Conservation (phyloP, 1,139 yeast genomes). For the Protomyces lactucae-debilis region DNA sequence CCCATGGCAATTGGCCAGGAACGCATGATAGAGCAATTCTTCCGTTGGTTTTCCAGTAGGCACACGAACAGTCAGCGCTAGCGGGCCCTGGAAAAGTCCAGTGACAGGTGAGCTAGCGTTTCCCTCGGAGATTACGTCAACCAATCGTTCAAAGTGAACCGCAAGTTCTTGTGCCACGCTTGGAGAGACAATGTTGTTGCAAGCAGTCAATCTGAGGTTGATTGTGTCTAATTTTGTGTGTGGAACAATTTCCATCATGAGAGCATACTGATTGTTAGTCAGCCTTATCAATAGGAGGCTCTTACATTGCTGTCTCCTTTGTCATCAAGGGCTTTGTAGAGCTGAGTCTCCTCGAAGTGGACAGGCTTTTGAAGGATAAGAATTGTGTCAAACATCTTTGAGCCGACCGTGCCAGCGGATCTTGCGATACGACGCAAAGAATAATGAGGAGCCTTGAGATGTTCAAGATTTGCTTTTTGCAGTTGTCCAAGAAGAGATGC, state of each 20-base stretch:
- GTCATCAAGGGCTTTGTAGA: slow-evolving; percentile 3
- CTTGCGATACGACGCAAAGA: slow-evolving; percentile 25
- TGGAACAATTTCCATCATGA: slow-evolving; percentile 20
- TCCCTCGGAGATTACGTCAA: neutral
- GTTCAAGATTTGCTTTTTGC: slow-evolving; percentile 1
- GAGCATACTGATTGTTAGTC: slow-evolving; percentile 2
- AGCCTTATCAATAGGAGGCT: slow-evolving; percentile 5
- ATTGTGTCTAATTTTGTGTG: neutral
- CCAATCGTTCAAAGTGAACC: neutral
- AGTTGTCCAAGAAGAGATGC: slow-evolving; percentile 2
- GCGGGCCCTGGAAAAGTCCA: neutral
- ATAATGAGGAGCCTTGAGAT: slow-evolving; percentile 26
- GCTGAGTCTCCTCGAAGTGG: neutral
- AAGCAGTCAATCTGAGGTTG: neutral
- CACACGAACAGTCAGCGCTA: neutral
- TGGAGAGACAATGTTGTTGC: neutral
- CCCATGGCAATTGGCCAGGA: slow-evolving; percentile 14
- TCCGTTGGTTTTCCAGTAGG: neutral
- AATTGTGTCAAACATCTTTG: slow-evolving; percentile 31
- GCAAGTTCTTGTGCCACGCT: neutral
- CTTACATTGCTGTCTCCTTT: slow-evolving; percentile 24
- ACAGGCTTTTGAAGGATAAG: slow-evolving; percentile 29
- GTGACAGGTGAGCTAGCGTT: neutral
- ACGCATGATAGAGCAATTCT: slow-evolving; percentile 27
- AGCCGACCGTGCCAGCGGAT: neutral